Base-by-base conservation (phyloP, 192 early-diverging fungal genomes). In the Coemansia sp. region DNA sequence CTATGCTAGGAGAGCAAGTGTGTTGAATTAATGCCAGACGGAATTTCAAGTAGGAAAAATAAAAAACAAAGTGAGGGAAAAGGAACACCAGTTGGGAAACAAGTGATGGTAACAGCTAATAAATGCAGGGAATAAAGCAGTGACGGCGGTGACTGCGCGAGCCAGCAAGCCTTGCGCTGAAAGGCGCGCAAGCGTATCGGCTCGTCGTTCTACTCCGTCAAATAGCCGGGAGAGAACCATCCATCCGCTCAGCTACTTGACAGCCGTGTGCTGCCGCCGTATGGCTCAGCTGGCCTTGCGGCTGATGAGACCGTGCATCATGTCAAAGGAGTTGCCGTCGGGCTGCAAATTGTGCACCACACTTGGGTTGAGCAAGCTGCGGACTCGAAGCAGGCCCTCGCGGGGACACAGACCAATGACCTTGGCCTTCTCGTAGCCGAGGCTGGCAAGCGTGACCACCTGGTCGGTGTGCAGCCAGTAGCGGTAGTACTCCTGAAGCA, bases 301-400 rank as follows among this genome's bases (percentile, higher is more conserved):
- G 14, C 77, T 82, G 58, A 99, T 92, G 36, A 99, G 59, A 0
- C 91, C 91, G 47, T 88, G 85, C 61, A 97, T 81, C 91, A 99
- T 96, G 64, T 99, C 96, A 69, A 99, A 99, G 26, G 84, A 87
- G 66, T 97, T 99, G 7, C 96, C 96, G 54, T 95, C 96, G 5
- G 96, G 96, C 68, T 95, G 91, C 28, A 98, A 64, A n/a, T 80
- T 78, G 48, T 83, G 83, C 22, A 80, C 70, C 15, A 78, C 62
- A 9, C 65, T 72, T 22, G 64, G 51, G 14, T 85, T 81, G 53
- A 66, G 62, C 2, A 84, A 60, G 22, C 77, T 83, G 9, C 82
- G 77, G 2, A 88, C 89, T 41, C 78, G 77, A 26, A 97, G 50
- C 49, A 94, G 67, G 7, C 94, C 93, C 45, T 79, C 83, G 22